A percentile compares a stretch with the other conserved stretches of the same genome.
Conservation (phyloP, 2,329 filamentous ascomycete genomes). For the Ascochyta fabae region DNA sequence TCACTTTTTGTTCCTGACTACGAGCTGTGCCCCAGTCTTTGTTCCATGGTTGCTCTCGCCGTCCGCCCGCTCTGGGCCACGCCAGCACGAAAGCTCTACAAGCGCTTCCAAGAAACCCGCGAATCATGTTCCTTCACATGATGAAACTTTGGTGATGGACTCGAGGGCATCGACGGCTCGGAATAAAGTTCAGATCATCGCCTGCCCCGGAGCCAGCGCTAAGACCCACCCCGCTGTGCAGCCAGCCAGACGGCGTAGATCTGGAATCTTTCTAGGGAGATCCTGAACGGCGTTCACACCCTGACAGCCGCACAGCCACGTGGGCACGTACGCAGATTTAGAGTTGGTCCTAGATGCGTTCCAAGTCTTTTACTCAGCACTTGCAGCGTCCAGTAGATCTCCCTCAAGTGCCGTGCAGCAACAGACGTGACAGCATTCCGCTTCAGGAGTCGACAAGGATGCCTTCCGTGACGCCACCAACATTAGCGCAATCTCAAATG, state of each 20-base stretch:
- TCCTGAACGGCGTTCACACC: slow-evolving; percentile 10
- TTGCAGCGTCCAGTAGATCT: slow-evolving; percentile 1
- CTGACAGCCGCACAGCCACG: slow-evolving; percentile 15
- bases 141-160: slow-evolving; percentile 17
- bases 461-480: slow-evolving; percentile 11
- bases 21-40: slow-evolving; percentile 15
- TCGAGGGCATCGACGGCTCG: slow-evolving; percentile 17
- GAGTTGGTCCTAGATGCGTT: neutral
- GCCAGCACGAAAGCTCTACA: slow-evolving; percentile 11
- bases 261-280: slow-evolving; percentile 17
- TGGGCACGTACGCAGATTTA: slow-evolving; percentile 9
- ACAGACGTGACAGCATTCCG: neutral
- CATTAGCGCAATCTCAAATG: slow-evolving; percentile 11
- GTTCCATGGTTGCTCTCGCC: slow-evolving; percentile 22
- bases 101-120: slow-evolving; percentile 5
- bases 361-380: neutral
- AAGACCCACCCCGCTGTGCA: slow-evolving; percentile 13
- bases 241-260: slow-evolving; percentile 16
- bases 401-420: neutral
- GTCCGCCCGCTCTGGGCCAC: slow-evolving; percentile 29
- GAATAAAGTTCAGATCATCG: slow-evolving; percentile 28
- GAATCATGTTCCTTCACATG: slow-evolving; percentile 12
- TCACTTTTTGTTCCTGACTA: slow-evolving; percentile 27
- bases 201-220: slow-evolving; percentile 27
- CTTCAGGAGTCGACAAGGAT: slow-evolving; percentile 9